Percentiles rank a stretch among this genome's conserved stretches.
Evolutionary conservation across 495 filamentous ascomycete species (phyloP).

Genomic region (Aspergillus mulundensis): DNA sequence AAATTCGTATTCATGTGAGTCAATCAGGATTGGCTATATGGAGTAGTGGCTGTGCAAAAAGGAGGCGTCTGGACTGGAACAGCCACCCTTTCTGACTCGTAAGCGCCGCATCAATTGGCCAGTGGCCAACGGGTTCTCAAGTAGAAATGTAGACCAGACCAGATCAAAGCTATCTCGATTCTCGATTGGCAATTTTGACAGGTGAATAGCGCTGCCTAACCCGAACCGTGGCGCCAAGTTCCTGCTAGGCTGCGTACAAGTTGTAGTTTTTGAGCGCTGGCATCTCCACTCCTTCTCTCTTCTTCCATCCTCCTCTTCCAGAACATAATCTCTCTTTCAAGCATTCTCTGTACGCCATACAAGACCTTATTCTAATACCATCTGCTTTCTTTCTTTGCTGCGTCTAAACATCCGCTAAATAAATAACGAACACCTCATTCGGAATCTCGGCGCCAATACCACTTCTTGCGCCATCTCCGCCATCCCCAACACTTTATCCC

Average conservation of each 20-base stretch:
- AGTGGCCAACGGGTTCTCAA: not conserved
- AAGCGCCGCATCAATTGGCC: not conserved
- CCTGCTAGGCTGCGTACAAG: not conserved
- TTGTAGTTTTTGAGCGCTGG: not conserved
- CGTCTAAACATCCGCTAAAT: not conserved
- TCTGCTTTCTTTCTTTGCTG: not conserved
- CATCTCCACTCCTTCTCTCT: slow-evolving; percentile 6
- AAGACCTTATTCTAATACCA: not conserved
- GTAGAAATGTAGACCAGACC: not conserved
- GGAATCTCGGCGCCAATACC: not conserved
- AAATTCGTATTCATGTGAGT: not conserved
- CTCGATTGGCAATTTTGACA: not conserved
- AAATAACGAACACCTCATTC: not conserved
- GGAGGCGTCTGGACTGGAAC: not conserved
- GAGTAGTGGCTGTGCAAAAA: slow-evolving; percentile 14
- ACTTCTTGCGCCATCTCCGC: not conserved
- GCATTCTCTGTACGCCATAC: not conserved
- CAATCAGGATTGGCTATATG: not conserved
- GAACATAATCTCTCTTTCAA: not conserved
- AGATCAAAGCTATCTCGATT: not conserved
- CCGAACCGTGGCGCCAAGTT: slow-evolving; percentile 15
- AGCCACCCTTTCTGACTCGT: not conserved
- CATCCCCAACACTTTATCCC: not conserved
- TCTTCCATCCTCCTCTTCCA: not conserved
- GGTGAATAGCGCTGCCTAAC: slow-evolving; percentile 15